Evolutionary conservation across 345 rosid genomes (phyloP).

Genomic region (Chamaenerion angustifolium): DNA sequence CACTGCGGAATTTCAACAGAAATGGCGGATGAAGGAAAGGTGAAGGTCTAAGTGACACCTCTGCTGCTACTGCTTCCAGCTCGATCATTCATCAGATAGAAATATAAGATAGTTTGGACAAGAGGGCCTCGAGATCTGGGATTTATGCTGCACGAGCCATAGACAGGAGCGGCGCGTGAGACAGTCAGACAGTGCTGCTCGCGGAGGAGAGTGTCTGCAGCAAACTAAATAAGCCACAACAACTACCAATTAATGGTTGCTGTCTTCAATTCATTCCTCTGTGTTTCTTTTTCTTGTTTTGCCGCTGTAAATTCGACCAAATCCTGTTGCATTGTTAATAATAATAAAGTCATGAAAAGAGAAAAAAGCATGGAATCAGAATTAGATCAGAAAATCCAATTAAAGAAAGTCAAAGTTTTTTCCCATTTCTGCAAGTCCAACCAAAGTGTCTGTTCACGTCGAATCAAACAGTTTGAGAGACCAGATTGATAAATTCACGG

Average conservation of each 20-base stretch:
- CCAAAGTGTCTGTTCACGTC: too few species aligned
- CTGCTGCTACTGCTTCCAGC: too few species aligned
- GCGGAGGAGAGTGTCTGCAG: neutral
- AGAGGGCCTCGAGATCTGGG: slow-evolving; percentile 31
- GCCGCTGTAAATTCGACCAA: neutral
- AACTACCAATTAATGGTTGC: slow-evolving; percentile 1
- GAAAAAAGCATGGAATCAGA: neutral
- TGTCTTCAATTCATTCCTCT: neutral
- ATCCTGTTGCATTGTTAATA: neutral
- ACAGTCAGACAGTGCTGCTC: too few species aligned
- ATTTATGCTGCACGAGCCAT: slow-evolving; percentile 25
- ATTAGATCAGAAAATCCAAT: neutral
- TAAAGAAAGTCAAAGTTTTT: slow-evolving; percentile 1
- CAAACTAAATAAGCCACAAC: slow-evolving; percentile 4
- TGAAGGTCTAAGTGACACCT: neutral
- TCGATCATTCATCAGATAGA: neutral
- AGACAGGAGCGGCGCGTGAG: slow-evolving; percentile 20
- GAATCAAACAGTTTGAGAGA: too few species aligned
- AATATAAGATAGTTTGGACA: neutral
- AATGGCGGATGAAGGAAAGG: slow-evolving; percentile 48
- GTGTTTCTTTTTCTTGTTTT: slow-evolving; percentile 1
- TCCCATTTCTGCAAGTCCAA: neutral
- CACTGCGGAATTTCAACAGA: slow-evolving; percentile 10
- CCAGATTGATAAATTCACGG: too few species aligned
- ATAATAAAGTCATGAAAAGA: neutral